Evolutionary conservation across 2,329 filamentous ascomycete species (phyloP).

Genomic region (Colletotrichum limetticola): DNA sequence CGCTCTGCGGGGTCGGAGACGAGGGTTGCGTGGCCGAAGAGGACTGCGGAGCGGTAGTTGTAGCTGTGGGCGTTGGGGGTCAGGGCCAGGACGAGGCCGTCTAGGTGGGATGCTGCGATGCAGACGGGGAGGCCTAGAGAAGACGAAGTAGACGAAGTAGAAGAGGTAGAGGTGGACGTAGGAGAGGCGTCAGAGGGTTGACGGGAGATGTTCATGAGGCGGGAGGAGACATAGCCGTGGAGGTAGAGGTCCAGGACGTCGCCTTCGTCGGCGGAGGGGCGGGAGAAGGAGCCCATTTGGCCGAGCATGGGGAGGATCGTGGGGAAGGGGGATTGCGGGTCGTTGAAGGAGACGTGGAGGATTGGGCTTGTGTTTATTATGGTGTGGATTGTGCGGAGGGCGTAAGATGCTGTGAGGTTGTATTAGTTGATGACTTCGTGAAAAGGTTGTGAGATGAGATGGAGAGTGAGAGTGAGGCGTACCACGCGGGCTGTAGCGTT

Average conservation of each 20-base stretch:
- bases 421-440: constrained; percentile 16
- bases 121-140: constrained; percentile 74
- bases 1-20: constrained; percentile 78
- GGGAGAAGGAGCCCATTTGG: constrained; percentile 78
- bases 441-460: too few species aligned
- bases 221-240: constrained; percentile 84
- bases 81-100: constrained; percentile 82
- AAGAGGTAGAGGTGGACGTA: background rate
- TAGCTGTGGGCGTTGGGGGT: constrained; percentile 86
- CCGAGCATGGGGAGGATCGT: constrained; percentile 87
- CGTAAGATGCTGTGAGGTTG: constrained; percentile 69
- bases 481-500: constrained; percentile 74
- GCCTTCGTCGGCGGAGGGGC: constrained; percentile 67
- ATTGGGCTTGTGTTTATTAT: constrained; percentile 81
- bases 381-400: constrained; percentile 76
- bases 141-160: background rate
- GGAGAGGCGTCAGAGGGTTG: background rate
- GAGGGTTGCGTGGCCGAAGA: constrained; percentile 78
- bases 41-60: constrained; percentile 84
- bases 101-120: constrained; percentile 78
- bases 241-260: constrained; percentile 82
- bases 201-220: constrained; percentile 74
- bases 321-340: constrained; percentile 74
- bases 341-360: constrained; percentile 82
- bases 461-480: constrained; percentile 32